Percentiles rank a stretch among this genome's conserved stretches.
phyloP scores from a whole-genome alignment of 2,329 filamentous ascomycete genomes.

The Fusarium dimerum region DNA sequence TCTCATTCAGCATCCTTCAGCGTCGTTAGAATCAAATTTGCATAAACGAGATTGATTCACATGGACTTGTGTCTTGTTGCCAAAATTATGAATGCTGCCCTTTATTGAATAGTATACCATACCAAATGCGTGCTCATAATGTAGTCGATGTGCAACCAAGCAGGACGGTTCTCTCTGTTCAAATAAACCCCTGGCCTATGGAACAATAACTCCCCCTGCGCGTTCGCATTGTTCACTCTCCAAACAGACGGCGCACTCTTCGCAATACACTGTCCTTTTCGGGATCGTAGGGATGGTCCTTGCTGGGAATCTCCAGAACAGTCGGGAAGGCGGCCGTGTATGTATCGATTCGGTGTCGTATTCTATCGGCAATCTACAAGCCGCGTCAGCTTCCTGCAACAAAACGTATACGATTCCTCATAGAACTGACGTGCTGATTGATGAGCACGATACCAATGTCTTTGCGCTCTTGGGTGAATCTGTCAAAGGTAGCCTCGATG shows the following conservation, averaged over 20 bases:
- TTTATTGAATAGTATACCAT: neutral
- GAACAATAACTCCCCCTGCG: conserved; percentile 9
- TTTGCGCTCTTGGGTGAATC: conserved; percentile 86
- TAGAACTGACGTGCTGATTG: conserved; percentile 81
- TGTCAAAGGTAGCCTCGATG: conserved; percentile 88
- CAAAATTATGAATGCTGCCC: neutral
- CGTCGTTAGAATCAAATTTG: conserved; percentile 26
- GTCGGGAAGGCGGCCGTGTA: conserved; percentile 97
- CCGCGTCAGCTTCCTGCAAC: conserved; percentile 19
- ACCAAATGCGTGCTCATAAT: neutral
- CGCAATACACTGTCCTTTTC: conserved; percentile 98
- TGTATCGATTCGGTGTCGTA: conserved; percentile 85
- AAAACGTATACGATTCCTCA: neutral
- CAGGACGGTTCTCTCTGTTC: neutral
- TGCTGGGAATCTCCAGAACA: conserved; percentile 94
- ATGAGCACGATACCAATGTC: conserved; percentile 97
- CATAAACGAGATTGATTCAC: conserved; percentile 15
- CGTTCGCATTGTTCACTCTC: conserved; percentile 53
- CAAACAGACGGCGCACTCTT: conserved; percentile 70
- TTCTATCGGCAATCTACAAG: conserved; percentile 82
- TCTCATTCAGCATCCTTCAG: conserved; percentile 20
- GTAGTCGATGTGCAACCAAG: neutral
- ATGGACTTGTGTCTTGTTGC: neutral
- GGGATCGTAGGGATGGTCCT: conserved; percentile 98
- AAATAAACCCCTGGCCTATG: conserved; percentile 1